phyloP scores from a whole-genome alignment of 2,329 filamentous ascomycete species.

The Pyrenochaeta sp. region DNA sequence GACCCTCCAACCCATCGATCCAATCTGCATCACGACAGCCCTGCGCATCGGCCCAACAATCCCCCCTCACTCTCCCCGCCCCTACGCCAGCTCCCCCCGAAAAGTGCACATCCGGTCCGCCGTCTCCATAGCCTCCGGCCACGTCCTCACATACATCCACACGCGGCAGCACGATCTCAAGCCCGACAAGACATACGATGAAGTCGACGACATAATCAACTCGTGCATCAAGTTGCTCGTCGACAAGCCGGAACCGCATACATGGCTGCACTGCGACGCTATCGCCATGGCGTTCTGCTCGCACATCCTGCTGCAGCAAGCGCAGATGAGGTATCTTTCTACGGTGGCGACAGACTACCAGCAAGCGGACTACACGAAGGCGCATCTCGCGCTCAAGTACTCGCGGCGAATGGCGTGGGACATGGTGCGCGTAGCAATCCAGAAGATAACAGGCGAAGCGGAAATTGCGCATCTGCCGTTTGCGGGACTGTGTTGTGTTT shows the following conservation, averaged over 20 bases:
- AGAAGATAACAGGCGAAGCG: slow-evolving; percentile 5
- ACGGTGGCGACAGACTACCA: too few relatives aligned
- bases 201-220: slow-evolving; percentile 9
- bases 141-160: slow-evolving; percentile 12
- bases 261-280: slow-evolving; percentile 21
- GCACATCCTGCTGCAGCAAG: slow-evolving; percentile 16
- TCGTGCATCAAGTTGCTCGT: slow-evolving; percentile 13
- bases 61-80: slow-evolving; percentile 1
- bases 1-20: slow-evolving; percentile 2
- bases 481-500: slow-evolving; percentile 18
- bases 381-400: slow-evolving; percentile 13
- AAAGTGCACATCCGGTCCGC: slow-evolving; percentile 18
- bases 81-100: slow-evolving; percentile 15
- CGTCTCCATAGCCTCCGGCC: slow-evolving; percentile 13
- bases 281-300: slow-evolving; percentile 21
- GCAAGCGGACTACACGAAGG: slow-evolving; percentile 10
- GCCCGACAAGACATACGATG: slow-evolving; percentile 6
- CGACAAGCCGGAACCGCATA: slow-evolving; percentile 17
- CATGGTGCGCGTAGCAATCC: slow-evolving; percentile 15
- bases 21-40: slow-evolving; percentile 5
- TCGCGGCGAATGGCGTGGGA: slow-evolving; percentile 25
- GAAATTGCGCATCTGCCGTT: slow-evolving; percentile 15
- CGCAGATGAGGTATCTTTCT: slow-evolving; percentile 4
- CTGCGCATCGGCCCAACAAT: slow-evolving; percentile 1
- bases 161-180: slow-evolving; percentile 1